A percentile compares a stretch with the other conserved stretches of the same genome.
Evolutionary conservation across 106 monocot genomes (phyloP).

Genomic region (Apostasia shenzhenica): DNA sequence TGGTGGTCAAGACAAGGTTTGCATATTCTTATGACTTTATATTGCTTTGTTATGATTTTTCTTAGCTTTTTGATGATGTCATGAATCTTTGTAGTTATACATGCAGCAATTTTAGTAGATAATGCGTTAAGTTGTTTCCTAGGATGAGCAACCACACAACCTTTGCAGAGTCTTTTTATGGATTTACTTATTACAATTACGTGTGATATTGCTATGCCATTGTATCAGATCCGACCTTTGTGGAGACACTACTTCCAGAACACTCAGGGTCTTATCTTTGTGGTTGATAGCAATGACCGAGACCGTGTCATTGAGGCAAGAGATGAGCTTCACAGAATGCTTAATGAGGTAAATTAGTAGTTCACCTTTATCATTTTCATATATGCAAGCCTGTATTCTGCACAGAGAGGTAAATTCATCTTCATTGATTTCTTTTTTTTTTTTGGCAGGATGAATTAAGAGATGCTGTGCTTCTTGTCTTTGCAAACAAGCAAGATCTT

Average conservation of each 20-base stretch:
- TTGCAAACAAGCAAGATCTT: slow-evolving; percentile 45
- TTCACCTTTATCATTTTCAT: not conserved
- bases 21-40: no score
- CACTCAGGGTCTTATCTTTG: slow-evolving; percentile 30
- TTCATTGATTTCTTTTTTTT: not conserved
- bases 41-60: no score
- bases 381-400: no score
- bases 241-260: slow-evolving; percentile 36
- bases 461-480: slow-evolving; percentile 44
- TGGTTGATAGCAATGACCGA: slow-evolving; percentile 29
- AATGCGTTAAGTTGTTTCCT: no score
- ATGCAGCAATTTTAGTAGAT: no score
- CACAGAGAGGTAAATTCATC: not conserved
- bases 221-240: slow-evolving; percentile 22
- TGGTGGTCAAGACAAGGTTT: slow-evolving; percentile 19
- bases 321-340: slow-evolving; percentile 32
- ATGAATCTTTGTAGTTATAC: no score
- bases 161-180: no score
- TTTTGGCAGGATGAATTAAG: slow-evolving; percentile 35
- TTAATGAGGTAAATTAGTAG: slow-evolving; percentile 18
- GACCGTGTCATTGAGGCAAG: slow-evolving; percentile 28
- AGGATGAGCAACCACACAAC: no score
- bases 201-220: no score
- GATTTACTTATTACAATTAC: no score
- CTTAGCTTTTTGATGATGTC: no score